Evolutionary conservation across 345 rosid species (phyloP), one percentile per base, ranked within the genome.

Genomic region (Eucalyptus marginata): DNA sequence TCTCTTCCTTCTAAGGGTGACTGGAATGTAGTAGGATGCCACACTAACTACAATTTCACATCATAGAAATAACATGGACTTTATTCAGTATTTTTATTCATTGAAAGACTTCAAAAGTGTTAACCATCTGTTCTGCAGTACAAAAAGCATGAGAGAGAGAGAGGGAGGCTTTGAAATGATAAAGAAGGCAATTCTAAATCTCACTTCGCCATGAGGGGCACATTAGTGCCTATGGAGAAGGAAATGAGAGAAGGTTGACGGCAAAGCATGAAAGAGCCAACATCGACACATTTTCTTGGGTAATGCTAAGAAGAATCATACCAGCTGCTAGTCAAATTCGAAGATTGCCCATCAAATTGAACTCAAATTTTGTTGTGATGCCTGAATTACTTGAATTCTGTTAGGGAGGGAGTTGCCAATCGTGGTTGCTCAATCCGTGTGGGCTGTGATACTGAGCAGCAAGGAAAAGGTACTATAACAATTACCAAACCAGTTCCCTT

Each of bases 221-320:
- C 90, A 95, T 96, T 11, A 96, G 96, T 86, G 96, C 99, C 8
- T 96, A 94, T 15, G 98, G 97, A 90, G 99, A 97, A 94, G 99
- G 99, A 86, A 96, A 96, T 58, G 98, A 97, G 93, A 92, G 93
- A n/a, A n/a, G 98, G 92, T 90, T 97, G 92, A 96, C 96, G 0
- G 99, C 96, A 90, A 96, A 96, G 94, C 99, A 97, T 46, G 99
- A 97, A 92, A 96, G 96, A 36, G 98, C 99, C 88, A 96, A 90
- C 93, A 96, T 97, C 4, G 54, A 95, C 93, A 89, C 93, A 29
- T 98, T 98, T 94, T 95, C 98, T 87, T 98, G 98, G 99, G 99
- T 98, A 93, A 87, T 68, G 11, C 80, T 31, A 7, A 31, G 24
- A 16, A 68, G 22, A 68, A 68, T 4, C 40, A n/a, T 66, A 31